Base-by-base conservation (phyloP, 2,329 filamentous ascomycete species). In the Fusarium pseudonygamai region DNA sequence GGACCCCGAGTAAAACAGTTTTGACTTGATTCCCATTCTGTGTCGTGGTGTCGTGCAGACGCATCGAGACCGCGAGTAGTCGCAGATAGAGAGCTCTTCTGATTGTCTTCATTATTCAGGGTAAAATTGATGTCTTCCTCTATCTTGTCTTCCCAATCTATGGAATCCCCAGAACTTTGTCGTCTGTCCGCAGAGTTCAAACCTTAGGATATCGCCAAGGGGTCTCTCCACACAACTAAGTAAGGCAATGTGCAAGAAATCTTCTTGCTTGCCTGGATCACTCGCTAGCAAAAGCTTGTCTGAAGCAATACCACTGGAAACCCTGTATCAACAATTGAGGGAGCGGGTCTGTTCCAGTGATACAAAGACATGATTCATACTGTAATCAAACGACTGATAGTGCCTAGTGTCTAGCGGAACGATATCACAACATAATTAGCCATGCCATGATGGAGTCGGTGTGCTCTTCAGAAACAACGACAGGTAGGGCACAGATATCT, bases 31-130 rank as follows among this genome's bases (percentile, higher is more conserved):
- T 24, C 49, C 11, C 3, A 22, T 12, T 36, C 11, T 52, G 49
- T 52, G n/a, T 3, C 7, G 36, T 52, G n/a, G n/a, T 52, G 49
- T 20, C 16, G 5, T 30, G 7, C 7, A 16, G 14, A 14, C 9
- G 4, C 6, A 30, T 2, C 2, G 26, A 47, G 26, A 8, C 14
- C 20, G 9, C 20, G 26, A 18, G 22, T 0, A 18, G 15, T 18
- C 10, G 6, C 3, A 18, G 11, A 18, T 1, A 49, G 5, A 6
- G 4, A 5, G 2, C 6, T 7, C 1, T 26, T 24, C 30, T 26
- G 12, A 26, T 7, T 15, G 5, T 12, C 30, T 24, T 34, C 0
- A 14, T 20, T 8, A 8, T 34, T 24, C 30, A 30, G 11, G 11
- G 12, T 30, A 30, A 30, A 30, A 30, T 30, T 30, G 30, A 30